phyloP scores from a whole-genome alignment of 352 stramenopile species.

The Pythium aphanidermatum region DNA sequence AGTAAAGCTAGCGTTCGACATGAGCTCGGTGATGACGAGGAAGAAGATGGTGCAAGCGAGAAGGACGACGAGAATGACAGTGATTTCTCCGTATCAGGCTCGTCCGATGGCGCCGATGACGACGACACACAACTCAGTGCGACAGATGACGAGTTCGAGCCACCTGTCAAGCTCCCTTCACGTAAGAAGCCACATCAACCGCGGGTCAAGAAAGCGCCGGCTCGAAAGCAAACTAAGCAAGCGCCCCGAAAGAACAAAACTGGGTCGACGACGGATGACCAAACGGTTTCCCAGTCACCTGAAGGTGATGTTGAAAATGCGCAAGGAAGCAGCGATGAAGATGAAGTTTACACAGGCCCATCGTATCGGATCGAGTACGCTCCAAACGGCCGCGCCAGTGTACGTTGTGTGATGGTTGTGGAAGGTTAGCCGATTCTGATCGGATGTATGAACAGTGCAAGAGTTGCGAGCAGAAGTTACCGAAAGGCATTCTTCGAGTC shows the following conservation, averaged over 20 bases:
- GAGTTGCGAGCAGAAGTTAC: constrained; percentile 62
- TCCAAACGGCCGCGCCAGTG: constrained; percentile 46
- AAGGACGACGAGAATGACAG: constrained; percentile 22
- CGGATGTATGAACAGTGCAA: constrained; percentile 46
- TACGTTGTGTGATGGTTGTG: constrained; percentile 17
- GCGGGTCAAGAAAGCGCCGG: not conserved
- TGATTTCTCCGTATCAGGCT: constrained; percentile 17
- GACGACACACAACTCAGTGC: constrained; percentile 21
- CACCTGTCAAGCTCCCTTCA: constrained; percentile 14
- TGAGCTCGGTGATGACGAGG: constrained; percentile 3
- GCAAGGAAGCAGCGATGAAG: not conserved
- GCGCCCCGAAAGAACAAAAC: constrained; percentile 1
- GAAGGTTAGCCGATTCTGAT: no score
- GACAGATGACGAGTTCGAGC: constrained; percentile 29
- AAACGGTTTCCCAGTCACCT: no score
- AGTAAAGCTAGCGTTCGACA: not conserved
- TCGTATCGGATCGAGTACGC: constrained; percentile 69
- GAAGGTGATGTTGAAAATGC: constrained; percentile 18
- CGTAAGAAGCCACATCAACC: constrained; percentile 17
- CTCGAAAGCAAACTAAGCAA: constrained; percentile 6
- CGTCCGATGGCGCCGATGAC: constrained; percentile 34
- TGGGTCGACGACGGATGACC: no score
- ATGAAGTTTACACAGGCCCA: constrained; percentile 41
- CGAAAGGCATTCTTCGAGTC: constrained; percentile 36
- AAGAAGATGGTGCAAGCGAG: constrained; percentile 5